Conservation (phyloP, 768 basidiomycete genomes). For the Termitomyces sp. region DNA sequence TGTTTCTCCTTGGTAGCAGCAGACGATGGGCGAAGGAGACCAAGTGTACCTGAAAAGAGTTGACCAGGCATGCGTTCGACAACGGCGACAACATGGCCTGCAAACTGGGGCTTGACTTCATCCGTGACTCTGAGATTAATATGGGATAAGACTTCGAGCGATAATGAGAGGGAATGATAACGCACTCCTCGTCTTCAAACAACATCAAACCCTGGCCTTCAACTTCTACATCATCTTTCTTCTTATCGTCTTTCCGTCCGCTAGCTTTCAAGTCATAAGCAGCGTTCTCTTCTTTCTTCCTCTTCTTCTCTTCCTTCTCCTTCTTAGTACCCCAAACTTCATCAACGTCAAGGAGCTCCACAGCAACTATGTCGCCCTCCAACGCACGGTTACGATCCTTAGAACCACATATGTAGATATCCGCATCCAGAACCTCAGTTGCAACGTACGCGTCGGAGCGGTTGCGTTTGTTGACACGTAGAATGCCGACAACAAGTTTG, state of each 20-base stretch:
- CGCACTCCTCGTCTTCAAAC: conserved; percentile 95
- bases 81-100: conserved; percentile 99
- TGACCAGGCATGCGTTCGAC: conserved; percentile 99
- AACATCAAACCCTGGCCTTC: conserved; percentile 97
- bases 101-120: conserved; percentile 96
- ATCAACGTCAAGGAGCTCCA: conserved; percentile 96
- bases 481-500: conserved; percentile 94
- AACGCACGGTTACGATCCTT: conserved; percentile 98
- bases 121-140: conserved; percentile 76
- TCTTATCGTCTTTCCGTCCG: conserved; percentile 94
- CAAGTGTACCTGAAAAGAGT: conserved; percentile 95
- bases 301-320: conserved; percentile 99
- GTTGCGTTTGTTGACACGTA: conserved; percentile 98
- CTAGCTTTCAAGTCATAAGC: conserved; percentile 83
- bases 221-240: conserved; percentile 99
- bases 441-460: conserved; percentile 98
- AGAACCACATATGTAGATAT: conserved; percentile 98
- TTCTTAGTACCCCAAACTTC: conserved; percentile 99
- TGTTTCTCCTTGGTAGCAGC: conserved; percentile 99
- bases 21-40: conserved; percentile 91
- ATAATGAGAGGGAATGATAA: conserved; percentile 7
- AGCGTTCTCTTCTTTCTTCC: conserved; percentile 99
- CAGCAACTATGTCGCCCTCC: conserved; percentile 97
- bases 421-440: conserved; percentile 96
- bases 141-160: conserved; percentile 6